Conservation (phyloP, 345 rosid species). For the Aquilaria malaccensis region DNA sequence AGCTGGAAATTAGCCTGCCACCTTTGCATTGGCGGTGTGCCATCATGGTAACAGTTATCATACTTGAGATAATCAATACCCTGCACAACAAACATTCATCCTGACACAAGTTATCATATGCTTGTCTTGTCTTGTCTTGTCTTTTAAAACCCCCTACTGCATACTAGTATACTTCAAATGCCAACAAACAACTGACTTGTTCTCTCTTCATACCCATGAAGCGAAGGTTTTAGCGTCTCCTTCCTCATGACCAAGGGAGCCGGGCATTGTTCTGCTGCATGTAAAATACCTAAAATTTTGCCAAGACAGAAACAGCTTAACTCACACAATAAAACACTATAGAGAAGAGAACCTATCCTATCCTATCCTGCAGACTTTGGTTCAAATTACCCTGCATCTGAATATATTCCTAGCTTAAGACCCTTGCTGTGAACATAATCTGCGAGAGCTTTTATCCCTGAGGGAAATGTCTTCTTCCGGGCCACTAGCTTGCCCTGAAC, state of each 20-base stretch:
- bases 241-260: slow-evolving; percentile 84
- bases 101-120: neutral
- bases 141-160: neutral
- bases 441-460: slow-evolving; percentile 78
- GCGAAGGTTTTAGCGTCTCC: slow-evolving; percentile 91
- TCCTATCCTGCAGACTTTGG: too few relatives aligned
- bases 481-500: slow-evolving; percentile 65
- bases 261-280: slow-evolving; percentile 88
- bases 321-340: too few relatives aligned
- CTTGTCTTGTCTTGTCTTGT: neutral
- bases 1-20: slow-evolving; percentile 7
- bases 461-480: slow-evolving; percentile 59
- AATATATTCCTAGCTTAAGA: slow-evolving; percentile 84
- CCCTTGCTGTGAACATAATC: slow-evolving; percentile 82
- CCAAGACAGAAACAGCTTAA: neutral
- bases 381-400: slow-evolving; percentile 72
- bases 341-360: too few relatives aligned
- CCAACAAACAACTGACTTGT: too few relatives aligned
- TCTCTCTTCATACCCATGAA: slow-evolving; percentile 50
- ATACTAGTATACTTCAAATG: too few relatives aligned
- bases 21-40: slow-evolving; percentile 62
- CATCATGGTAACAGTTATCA: slow-evolving; percentile 71
- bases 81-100: slow-evolving; percentile 22
- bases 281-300: slow-evolving; percentile 51
- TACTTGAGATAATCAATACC: slow-evolving; percentile 92